Percentiles rank a stretch among this genome's conserved stretches.
Conservation (phyloP, 371 early-diverging fungal species). For the Synchytrium microbalum region DNA sequence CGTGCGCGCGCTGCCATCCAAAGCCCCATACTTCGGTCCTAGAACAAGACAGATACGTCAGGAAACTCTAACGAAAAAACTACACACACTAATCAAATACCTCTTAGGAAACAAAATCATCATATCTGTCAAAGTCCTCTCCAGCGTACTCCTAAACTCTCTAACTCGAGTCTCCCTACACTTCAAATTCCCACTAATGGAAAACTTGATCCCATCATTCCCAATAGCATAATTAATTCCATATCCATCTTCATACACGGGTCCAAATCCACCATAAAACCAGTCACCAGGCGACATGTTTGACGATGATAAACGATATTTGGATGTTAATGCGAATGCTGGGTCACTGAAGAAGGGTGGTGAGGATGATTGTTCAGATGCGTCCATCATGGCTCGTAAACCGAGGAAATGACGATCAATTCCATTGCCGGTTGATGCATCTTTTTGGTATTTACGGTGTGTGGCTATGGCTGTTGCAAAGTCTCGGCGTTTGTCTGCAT, state of each 20-base stretch:
- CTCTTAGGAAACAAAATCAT: conserved; percentile 29
- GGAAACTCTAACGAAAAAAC: conserved; percentile 9
- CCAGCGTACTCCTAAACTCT: conserved; percentile 11
- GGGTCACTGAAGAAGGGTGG: conserved; percentile 56
- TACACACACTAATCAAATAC: conserved; percentile 5
- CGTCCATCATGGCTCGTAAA: conserved; percentile 48
- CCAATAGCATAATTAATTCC: conserved; percentile 82
- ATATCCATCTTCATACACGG: conserved; percentile 67
- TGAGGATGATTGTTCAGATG: conserved; percentile 43
- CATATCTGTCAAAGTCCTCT: conserved; percentile 9
- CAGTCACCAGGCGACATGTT: conserved; percentile 67
- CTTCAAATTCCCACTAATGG: conserved; percentile 45
- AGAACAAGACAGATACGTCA: conserved; percentile 1
- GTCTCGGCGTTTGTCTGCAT: conserved; percentile 45
- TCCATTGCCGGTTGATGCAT: conserved; percentile 61
- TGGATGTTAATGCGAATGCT: conserved; percentile 48
- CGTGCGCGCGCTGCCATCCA: conserved; percentile 29
- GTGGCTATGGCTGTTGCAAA: conserved; percentile 52
- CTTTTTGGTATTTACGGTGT: conserved; percentile 56
- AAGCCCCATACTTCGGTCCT: conserved; percentile 40
- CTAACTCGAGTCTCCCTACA: conserved; percentile 19
- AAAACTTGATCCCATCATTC: conserved; percentile 68
- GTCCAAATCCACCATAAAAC: conserved; percentile 75
- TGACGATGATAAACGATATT: conserved; percentile 59
- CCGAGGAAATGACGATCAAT: conserved; percentile 79